A percentile compares a stretch with the other conserved stretches of the same genome.
These are phyloP conservation scores for Cydonia oblonga DNA, from an alignment of 331 rosid genomes.

Conservation along the genomic window DNA sequence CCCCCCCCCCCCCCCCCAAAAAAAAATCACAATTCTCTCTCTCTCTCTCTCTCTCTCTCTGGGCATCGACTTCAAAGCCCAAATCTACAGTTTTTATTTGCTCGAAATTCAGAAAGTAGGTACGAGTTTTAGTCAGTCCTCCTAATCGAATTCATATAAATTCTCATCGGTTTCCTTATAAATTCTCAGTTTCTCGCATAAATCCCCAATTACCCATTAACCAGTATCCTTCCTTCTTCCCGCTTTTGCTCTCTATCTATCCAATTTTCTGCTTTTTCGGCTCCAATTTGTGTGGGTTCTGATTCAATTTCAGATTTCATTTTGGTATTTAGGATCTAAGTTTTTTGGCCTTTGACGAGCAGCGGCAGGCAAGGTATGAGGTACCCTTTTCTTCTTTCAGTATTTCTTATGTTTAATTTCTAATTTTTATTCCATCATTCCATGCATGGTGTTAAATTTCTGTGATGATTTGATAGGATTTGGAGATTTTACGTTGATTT, in stretches of 20 bases:
- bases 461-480: background rate
- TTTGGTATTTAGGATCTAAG: background rate
- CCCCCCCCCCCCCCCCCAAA: too few relatives aligned
- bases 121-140: background rate
- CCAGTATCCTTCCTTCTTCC: background rate
- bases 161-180: background rate
- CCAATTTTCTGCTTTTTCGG: background rate
- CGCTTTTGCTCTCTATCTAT: background rate
- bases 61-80: conserved; percentile 3
- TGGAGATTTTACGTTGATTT: background rate
- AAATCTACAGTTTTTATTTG: background rate
- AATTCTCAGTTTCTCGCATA: background rate
- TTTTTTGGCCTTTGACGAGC: background rate
- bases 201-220: background rate
- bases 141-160: background rate
- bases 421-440: background rate
- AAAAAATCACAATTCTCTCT: background rate
- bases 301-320: background rate
- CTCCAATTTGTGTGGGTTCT: background rate
- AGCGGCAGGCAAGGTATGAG: background rate
- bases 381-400: conserved; percentile 4
- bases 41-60: background rate
- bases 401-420: background rate
- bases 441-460: background rate
- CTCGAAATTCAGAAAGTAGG: background rate